A percentile compares a stretch with the other conserved stretches of the same genome.
Evolutionary conservation across 345 rosid genomes (phyloP).

Genomic region (Brassica napus): Da-Ae NC_063436.1:16732001-16732500

Average conservation of each 20-base stretch:
- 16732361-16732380: conserved; percentile 66
- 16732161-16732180: conserved; percentile 50
- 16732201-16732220: conserved; percentile 43
- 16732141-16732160: conserved; percentile 51
- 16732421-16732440: conserved; percentile 70
- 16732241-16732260: conserved; percentile 87
- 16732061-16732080: conserved; percentile 54
- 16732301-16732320: conserved; percentile 74
- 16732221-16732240: conserved; percentile 79
- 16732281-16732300: conserved; percentile 92
- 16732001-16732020: conserved; percentile 63
- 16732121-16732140: conserved; percentile 79
- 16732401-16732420: conserved; percentile 52
- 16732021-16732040: conserved; percentile 60
- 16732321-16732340: conserved; percentile 65
- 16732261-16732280: conserved; percentile 96
- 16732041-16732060: conserved; percentile 81
- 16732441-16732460: conserved; percentile 88
- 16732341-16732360: conserved; percentile 70
- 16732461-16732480: conserved; percentile 70
- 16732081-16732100: conserved; percentile 36
- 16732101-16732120: conserved; percentile 75
- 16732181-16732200: conserved; percentile 53
- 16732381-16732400: conserved; percentile 60
- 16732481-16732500: no score